Conservation (phyloP, 352 stramenopile genomes). For the Pythium grandisporangium region DNA sequence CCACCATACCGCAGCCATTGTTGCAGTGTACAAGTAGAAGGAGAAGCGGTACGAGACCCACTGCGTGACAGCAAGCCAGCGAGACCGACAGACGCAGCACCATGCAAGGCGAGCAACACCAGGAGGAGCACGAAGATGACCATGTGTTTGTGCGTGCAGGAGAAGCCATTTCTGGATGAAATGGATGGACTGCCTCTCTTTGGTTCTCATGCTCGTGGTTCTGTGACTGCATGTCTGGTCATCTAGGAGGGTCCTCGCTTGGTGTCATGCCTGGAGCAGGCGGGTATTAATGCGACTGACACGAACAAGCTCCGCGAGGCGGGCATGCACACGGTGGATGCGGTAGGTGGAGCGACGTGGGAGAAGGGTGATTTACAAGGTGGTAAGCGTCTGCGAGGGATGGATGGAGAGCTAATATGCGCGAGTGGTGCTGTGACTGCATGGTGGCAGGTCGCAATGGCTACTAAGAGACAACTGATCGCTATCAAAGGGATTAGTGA, state of each 20-base stretch:
- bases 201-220: background rate
- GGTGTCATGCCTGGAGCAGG: constrained; percentile 91
- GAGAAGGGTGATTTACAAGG: background rate
- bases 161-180: background rate
- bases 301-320: constrained; percentile 98
- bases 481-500: constrained; percentile 99
- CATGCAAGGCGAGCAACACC: constrained; percentile 26
- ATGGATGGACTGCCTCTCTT: background rate
- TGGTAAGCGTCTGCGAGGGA: background rate
- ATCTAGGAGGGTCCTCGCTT: constrained; percentile 64
- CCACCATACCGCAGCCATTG: too few relatives aligned
- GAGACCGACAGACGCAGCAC: too few relatives aligned
- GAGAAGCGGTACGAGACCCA: background rate
- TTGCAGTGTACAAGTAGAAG: too few relatives aligned
- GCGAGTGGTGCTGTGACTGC: too few relatives aligned
- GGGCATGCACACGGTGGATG: constrained; percentile 97
- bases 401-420: constrained; percentile 1
- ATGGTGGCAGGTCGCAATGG: constrained; percentile 83
- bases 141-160: constrained; percentile 24
- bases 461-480: constrained; percentile 95
- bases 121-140: constrained; percentile 30
- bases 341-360: constrained; percentile 33
- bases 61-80: background rate
- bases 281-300: constrained; percentile 96
- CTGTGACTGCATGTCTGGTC: too few relatives aligned